These are phyloP conservation scores for Cunninghamia lanceolata DNA, from an alignment of 75 land plant species.

Conservation along the genomic window DNA sequence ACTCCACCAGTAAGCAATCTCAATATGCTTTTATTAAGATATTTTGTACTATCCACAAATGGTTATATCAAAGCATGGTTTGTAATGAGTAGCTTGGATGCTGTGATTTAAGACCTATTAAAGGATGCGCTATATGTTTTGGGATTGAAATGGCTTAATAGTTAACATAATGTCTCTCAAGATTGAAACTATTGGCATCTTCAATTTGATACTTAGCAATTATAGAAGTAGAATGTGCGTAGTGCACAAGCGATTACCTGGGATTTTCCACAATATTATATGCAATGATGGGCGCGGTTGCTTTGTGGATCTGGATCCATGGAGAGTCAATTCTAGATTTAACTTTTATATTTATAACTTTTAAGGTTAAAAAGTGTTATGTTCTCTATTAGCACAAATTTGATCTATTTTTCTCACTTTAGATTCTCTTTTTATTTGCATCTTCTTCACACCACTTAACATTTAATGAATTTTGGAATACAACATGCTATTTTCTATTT, in stretches of 20 bases:
- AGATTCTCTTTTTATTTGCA: too few species aligned
- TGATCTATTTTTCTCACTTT: too few species aligned
- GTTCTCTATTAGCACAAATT: too few species aligned
- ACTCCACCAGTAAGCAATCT: conserved; percentile 44
- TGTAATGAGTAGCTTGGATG: not conserved
- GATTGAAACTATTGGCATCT: not conserved
- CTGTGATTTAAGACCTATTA: not conserved
- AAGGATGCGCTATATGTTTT: not conserved
- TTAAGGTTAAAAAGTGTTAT: not conserved
- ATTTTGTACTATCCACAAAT: not conserved
- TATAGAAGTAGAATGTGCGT: not conserved
- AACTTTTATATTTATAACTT: not conserved
- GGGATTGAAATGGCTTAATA: not conserved
- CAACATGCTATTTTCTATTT: too few species aligned
- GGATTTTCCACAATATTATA: conserved; percentile 49
- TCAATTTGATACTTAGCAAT: not conserved
- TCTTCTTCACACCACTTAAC: too few species aligned
- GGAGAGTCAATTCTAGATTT: conserved; percentile 33
- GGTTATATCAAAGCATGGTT: not conserved
- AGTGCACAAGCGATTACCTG: conserved; percentile 8
- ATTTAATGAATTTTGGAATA: too few species aligned
- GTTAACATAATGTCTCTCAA: not conserved
- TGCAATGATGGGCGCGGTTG: conserved; percentile 42
- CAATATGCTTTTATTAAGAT: not conserved
- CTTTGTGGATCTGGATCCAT: conserved; percentile 42